These are phyloP conservation scores for Sisymbrium altissimum DNA, from an alignment of 345 rosid species.

Conservation along the genomic window DNA sequence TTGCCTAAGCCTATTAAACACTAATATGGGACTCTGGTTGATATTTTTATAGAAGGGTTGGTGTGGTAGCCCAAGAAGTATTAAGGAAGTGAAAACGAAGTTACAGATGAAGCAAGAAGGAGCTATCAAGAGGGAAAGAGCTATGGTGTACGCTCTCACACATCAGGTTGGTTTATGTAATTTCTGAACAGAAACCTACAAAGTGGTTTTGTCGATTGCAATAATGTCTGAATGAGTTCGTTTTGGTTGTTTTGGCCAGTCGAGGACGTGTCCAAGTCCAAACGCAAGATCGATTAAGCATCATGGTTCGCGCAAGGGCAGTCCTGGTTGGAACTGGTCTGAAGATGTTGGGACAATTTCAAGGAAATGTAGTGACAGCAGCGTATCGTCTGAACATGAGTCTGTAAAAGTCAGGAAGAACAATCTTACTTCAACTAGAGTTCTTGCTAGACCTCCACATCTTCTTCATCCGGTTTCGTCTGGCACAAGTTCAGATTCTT, in stretches of 20 bases:
- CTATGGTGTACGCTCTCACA: slow-evolving; percentile 61
- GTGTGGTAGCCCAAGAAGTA: slow-evolving; percentile 65
- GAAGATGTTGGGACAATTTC: slow-evolving; percentile 47
- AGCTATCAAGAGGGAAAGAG: slow-evolving; percentile 88
- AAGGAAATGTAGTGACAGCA: slow-evolving; percentile 49
- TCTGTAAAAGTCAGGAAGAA: slow-evolving; percentile 62
- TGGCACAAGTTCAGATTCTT: slow-evolving; percentile 54
- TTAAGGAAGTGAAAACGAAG: slow-evolving; percentile 61
- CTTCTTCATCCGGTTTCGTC: slow-evolving; percentile 36
- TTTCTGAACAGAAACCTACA: slow-evolving; percentile 11
- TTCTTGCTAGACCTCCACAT: slow-evolving; percentile 52
- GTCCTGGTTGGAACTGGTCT: slow-evolving; percentile 56
- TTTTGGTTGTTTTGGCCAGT: slow-evolving; percentile 33
- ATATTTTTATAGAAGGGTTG: slow-evolving; percentile 57
- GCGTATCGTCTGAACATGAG: slow-evolving; percentile 37
- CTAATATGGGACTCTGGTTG: background rate
- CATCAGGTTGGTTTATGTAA: slow-evolving; percentile 49
- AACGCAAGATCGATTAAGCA: slow-evolving; percentile 39
- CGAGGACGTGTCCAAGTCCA: slow-evolving; percentile 61
- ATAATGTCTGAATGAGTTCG: slow-evolving; percentile 18
- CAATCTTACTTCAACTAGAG: slow-evolving; percentile 49
- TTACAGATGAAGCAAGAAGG: slow-evolving; percentile 75
- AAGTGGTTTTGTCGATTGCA: slow-evolving; percentile 2
- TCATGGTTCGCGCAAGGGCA: slow-evolving; percentile 38
- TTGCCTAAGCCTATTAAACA: background rate